Conservation (phyloP, 805 yeast species). For the Torulaspora delbrueckii region DNA sequence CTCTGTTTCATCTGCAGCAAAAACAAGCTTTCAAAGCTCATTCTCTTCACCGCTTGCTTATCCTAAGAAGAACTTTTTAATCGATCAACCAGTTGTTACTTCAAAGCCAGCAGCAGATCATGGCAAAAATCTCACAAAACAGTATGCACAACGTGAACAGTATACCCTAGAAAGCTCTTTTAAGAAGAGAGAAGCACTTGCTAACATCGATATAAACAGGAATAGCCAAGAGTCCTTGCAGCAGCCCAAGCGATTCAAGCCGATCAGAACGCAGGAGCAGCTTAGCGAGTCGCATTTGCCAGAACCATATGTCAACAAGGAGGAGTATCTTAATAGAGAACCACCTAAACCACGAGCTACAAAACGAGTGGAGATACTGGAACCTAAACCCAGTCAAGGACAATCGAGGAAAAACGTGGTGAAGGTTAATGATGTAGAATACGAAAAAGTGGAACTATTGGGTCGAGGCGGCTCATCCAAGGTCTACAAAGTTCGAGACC, state of each 20-base stretch:
- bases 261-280: neutral
- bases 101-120: constrained; percentile 1
- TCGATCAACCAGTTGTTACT: constrained; percentile 1
- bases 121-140: neutral
- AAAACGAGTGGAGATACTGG: constrained; percentile 11
- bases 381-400: constrained; percentile 8
- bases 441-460: constrained; percentile 68
- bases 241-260: constrained; percentile 12
- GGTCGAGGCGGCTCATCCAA: constrained; percentile 93
- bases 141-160: constrained; percentile 7
- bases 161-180: constrained; percentile 10
- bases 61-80: constrained; percentile 9
- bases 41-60: constrained; percentile 17
- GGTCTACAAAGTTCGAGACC: constrained; percentile 68
- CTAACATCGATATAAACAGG: constrained; percentile 27
- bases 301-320: neutral
- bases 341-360: constrained; percentile 11
- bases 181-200: constrained; percentile 28
- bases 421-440: constrained; percentile 54
- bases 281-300: neutral
- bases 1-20: constrained; percentile 10
- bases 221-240: constrained; percentile 6
- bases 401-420: constrained; percentile 23
- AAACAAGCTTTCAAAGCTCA: constrained; percentile 8
- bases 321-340: constrained; percentile 7